These are phyloP conservation scores for Speleostelium caveatum DNA, from an alignment of 78 protist genomes.

Conservation along the genomic window DNA sequence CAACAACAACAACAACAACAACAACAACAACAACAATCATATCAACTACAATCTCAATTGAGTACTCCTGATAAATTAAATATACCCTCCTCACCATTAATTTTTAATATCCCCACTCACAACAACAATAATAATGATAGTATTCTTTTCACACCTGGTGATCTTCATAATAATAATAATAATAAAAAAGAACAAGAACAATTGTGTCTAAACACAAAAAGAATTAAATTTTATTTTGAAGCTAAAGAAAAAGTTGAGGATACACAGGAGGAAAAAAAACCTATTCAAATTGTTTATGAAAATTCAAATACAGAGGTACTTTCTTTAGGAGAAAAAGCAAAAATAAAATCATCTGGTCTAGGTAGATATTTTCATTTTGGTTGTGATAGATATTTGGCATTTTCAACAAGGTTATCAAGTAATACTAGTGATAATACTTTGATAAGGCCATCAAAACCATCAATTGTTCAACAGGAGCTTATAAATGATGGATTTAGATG, in stretches of 20 bases:
- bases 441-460: too few relatives aligned
- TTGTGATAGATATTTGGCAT: slow-evolving; percentile 58
- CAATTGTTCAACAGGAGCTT: slow-evolving; percentile 9
- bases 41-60: too few relatives aligned
- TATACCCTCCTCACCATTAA: neutral
- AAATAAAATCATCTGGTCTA: slow-evolving; percentile 55
- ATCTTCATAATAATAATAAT: neutral
- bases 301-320: too few relatives aligned
- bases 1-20: neutral
- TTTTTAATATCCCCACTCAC: neutral
- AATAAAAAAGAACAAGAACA: too few relatives aligned
- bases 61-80: neutral
- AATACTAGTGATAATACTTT: too few relatives aligned
- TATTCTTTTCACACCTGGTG: too few relatives aligned
- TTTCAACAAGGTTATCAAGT: slow-evolving; percentile 21
- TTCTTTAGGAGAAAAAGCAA: slow-evolving; percentile 47
- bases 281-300: slow-evolving; percentile 26
- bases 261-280: neutral
- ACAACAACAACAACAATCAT: neutral
- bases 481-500: slow-evolving; percentile 51
- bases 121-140: neutral
- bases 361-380: slow-evolving; percentile 73
- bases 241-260: neutral
- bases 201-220: too few relatives aligned
- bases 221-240: neutral